phyloP scores from a whole-genome alignment of 768 basidiomycete species.

The Tricholoma furcatifolium region DNA sequence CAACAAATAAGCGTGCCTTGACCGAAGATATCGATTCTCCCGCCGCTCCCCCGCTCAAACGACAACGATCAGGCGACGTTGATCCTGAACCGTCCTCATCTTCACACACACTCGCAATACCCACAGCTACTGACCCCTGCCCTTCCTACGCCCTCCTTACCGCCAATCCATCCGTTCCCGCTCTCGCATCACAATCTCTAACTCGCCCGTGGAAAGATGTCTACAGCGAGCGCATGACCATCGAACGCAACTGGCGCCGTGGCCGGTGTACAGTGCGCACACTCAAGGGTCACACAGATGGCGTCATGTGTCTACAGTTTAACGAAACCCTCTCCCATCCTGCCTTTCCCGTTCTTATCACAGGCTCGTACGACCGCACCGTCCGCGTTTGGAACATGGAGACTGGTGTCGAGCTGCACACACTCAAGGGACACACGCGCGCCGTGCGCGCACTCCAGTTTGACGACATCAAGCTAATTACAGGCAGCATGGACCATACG shows the following conservation, averaged over 20 bases:
- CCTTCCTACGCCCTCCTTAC: slow-evolving; percentile 27
- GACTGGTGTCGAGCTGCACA: slow-evolving; percentile 79
- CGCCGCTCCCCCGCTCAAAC: slow-evolving; percentile 44
- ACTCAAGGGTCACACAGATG: slow-evolving; percentile 91
- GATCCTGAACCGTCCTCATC: slow-evolving; percentile 13
- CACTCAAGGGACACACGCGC: slow-evolving; percentile 86
- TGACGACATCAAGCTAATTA: slow-evolving; percentile 92
- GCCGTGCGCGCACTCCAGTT: slow-evolving; percentile 94
- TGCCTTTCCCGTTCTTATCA: slow-evolving; percentile 91
- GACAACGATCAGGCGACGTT: slow-evolving; percentile 39
- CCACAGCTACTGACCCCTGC: slow-evolving; percentile 9
- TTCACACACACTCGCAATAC: slow-evolving; percentile 12
- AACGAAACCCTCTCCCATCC: slow-evolving; percentile 81
- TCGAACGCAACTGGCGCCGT: slow-evolving; percentile 97
- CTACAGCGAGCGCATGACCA: slow-evolving; percentile 93
- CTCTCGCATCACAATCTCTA: slow-evolving; percentile 28
- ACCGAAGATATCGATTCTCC: slow-evolving; percentile 26
- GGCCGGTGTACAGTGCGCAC: slow-evolving; percentile 85
- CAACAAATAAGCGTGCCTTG: slow-evolving; percentile 37
- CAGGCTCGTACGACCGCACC: slow-evolving; percentile 95
- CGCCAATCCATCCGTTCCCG: slow-evolving; percentile 25
- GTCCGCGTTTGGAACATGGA: slow-evolving; percentile 97
- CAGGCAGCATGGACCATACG: slow-evolving; percentile 94
- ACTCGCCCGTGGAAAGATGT: slow-evolving; percentile 98
- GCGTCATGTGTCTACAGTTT: slow-evolving; percentile 97